These are phyloP conservation scores for Starmerella etchellsii DNA, from an alignment of 805 yeast genomes.

Conservation along the genomic window DNA sequence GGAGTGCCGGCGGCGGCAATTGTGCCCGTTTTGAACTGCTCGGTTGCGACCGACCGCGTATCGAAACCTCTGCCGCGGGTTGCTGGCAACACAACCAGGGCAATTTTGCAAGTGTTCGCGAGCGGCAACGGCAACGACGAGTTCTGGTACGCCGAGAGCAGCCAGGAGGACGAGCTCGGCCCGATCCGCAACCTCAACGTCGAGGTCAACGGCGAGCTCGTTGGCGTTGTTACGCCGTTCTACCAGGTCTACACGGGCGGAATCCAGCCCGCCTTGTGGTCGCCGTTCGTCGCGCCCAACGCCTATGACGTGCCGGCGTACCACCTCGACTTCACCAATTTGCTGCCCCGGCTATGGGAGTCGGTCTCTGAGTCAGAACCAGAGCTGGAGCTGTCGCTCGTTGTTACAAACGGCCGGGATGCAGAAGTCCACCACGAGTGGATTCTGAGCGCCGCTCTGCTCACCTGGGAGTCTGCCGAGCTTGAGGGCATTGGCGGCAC, in stretches of 20 bases:
- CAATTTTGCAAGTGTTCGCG: constrained; percentile 42
- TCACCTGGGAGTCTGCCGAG: constrained; percentile 21
- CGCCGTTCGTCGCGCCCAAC: constrained; percentile 58
- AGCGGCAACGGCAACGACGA: constrained; percentile 73
- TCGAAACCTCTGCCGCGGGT: constrained; percentile 24
- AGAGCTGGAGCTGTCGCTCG: constrained; percentile 34
- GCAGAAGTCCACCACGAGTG: constrained; percentile 19
- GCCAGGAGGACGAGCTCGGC: constrained; percentile 4
- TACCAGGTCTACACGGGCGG: constrained; percentile 76
- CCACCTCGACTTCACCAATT: constrained; percentile 55
- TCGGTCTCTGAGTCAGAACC: too few relatives aligned
- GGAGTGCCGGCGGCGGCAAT: constrained; percentile 1
- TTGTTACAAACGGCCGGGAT: constrained; percentile 30
- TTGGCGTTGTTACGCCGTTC: constrained; percentile 51
- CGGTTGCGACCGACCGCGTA: constrained; percentile 6
- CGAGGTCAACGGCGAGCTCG: constrained; percentile 42
- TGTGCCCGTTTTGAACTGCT: neutral
- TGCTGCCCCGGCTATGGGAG: constrained; percentile 53
- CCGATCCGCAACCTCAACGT: constrained; percentile 43
- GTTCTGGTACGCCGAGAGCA: constrained; percentile 49
- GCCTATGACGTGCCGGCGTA: constrained; percentile 61
- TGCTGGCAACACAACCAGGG: constrained; percentile 44
- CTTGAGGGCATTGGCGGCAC: constrained; percentile 19
- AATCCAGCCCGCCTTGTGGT: constrained; percentile 65
- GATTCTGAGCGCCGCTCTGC: constrained; percentile 25